Base-by-base conservation (phyloP, 331 rosid genomes). In the Rosa hybrid region DNA sequence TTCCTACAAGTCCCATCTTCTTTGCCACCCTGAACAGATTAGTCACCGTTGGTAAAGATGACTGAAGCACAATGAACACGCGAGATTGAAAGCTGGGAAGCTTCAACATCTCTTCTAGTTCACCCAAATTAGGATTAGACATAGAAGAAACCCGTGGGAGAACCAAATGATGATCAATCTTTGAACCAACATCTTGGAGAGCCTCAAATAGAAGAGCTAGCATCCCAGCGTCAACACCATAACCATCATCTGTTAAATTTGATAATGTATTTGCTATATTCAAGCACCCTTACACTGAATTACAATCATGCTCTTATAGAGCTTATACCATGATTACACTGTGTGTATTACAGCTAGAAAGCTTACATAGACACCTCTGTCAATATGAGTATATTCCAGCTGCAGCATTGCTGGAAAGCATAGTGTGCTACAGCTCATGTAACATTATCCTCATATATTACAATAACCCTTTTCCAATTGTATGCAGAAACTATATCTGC, bases 1-100 rank as follows among this genome's bases (percentile, higher is more conserved):
- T 78, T 38, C 63, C 87, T 64, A 85, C 83, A 23, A 90, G 78
- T 74, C 94, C 90, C 80, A 83, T 25, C 50, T 76, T 38, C 17
- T 64, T 67, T 49, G 83, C 74, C 21, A 48, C 73, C 54, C 67
- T 42, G 72, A 72, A 80, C 18, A 80, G 30, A 63, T 72, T 48
- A 73, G 44, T 73, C 5, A 63, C 64, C 0, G 77, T 39, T 13
- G 42, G 45, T 1, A 63, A 80, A 21, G 78, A 80, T 21, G 74
- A 34, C 65, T 63, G 72, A 12, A 72, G 64, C 3, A 80, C 73
- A n/a, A 80, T 80, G 54, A 72, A 80, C 6, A 72, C 78, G 0
- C 78, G 73, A 63, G 78, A 73, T 54, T 80, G 73, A 51, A 63
- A 72, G 14, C 3, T 72, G 30, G 77, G n/a, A 69, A 80, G 78